Evolutionary conservation across 2,329 filamentous ascomycete genomes (phyloP), one percentile per base, ranked within the genome.

Genomic region (Aspergillus nomiae): DNA sequence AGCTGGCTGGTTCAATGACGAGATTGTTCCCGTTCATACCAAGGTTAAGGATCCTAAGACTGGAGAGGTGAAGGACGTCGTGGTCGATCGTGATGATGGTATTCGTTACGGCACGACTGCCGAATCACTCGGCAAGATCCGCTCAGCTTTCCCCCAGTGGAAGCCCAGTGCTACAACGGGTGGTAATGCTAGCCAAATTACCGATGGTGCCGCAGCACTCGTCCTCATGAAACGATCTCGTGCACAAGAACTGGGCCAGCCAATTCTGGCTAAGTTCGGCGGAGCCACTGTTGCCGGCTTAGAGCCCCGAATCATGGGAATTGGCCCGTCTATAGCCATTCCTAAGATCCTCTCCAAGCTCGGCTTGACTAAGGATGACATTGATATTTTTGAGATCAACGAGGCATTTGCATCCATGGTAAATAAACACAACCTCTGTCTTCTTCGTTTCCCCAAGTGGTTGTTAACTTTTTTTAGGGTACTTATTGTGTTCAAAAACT

Each of bases 181-280:
- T 59, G 94, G 94, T 67, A 97, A 97, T 78, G 94, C 94, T 38
- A 92, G 89, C 64, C 94, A 97, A 80, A 92, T 97, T 75, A 94
- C 91, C 14, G 92, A 97, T 78, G 94, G 94, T 67, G 94, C 94
- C 32, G 94, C 94, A 36, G 94, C 93, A 32, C 91, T 97, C 26
- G 86, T 97, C 45, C 84, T 97, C 75, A 97, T 97, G 94, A 92
- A 90, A 83, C 92, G 94, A 59, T 91, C 89, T 65, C 94, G 89
- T 11, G 94, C 94, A 34, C 87, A 95, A 84, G 85, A 87, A 73
- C 89, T 97, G 19, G 91, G 91, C 56, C 94, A 96, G 81, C 85
- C 84, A 34, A 92, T 97, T 76, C 78, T 97, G 46, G 94, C 91
- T 78, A 97, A 97, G 84, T 97, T 90, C 78, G 92, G 96, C 26